Evolutionary conservation across 208 protist genomes (phyloP).

Genomic region (Leishmania aethiopica): DNA sequence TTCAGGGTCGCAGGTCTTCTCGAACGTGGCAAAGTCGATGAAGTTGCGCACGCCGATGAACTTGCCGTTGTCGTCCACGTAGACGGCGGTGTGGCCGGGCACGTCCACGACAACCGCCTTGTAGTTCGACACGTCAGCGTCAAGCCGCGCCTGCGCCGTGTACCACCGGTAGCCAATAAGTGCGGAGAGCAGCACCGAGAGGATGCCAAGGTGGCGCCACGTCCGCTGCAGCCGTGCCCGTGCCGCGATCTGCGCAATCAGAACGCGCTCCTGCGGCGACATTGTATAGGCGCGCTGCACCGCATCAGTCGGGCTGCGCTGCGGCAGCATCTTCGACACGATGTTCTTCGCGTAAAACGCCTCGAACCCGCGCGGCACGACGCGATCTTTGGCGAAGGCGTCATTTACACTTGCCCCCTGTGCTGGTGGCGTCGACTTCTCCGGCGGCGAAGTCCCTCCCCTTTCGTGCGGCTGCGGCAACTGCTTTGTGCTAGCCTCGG

Average conservation of each 20-base stretch:
- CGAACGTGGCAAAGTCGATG: slow-evolving; percentile 73
- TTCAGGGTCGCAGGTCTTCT: slow-evolving; percentile 53
- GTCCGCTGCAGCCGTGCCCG: slow-evolving; percentile 33
- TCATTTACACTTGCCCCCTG: slow-evolving; percentile 14
- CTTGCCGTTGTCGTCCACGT: slow-evolving; percentile 56
- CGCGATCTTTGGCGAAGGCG: slow-evolving; percentile 26
- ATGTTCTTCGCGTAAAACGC: slow-evolving; percentile 64
- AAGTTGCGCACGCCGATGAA: slow-evolving; percentile 66
- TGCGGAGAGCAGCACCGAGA: slow-evolving; percentile 36
- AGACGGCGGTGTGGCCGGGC: slow-evolving; percentile 46
- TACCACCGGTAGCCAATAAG: slow-evolving; percentile 45
- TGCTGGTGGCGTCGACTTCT: not conserved
- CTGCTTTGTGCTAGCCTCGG: not conserved
- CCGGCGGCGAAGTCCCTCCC: not conserved
- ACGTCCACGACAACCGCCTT: slow-evolving; percentile 58
- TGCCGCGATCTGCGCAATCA: slow-evolving; percentile 44
- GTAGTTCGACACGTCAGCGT: slow-evolving; percentile 58
- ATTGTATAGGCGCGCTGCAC: slow-evolving; percentile 57
- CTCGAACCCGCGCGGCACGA: slow-evolving; percentile 70
- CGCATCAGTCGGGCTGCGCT: slow-evolving; percentile 42
- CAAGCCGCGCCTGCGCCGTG: slow-evolving; percentile 32
- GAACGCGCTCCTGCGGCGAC: slow-evolving; percentile 58
- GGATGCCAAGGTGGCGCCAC: slow-evolving; percentile 30
- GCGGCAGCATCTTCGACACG: slow-evolving; percentile 44
- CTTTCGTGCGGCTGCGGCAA: not conserved